Base-by-base conservation (phyloP, 1,139 yeast genomes). In the Saccharomyces hybrid region DNA sequence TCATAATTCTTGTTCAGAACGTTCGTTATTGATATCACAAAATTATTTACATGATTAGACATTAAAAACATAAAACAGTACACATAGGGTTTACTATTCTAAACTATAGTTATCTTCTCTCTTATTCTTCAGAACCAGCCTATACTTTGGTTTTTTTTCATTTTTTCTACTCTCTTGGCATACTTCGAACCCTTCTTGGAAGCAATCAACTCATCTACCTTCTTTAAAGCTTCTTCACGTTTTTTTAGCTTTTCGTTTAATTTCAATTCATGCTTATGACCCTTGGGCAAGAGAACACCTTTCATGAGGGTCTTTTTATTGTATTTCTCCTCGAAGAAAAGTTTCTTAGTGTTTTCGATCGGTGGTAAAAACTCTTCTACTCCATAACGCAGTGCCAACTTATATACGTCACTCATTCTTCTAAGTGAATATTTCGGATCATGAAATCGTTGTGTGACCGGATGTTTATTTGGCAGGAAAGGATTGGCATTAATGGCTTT, bases 391-490 rank as follows among this genome's bases (percentile, higher is more conserved):
- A 81, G 78, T 5, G 98, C 97, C 65, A 87, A 73, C 72, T 91
- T 91, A 76, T 79, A 90, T 54, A 93, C 73, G 62, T 85, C 96
- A 25, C 95, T 83, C 65, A 90, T 93, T 65, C 95, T 81, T 72
- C 97, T 83, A 64, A 84, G 75, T 11, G 96, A 88, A 71, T 82
- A 88, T 59, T 83, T 78, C 26, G 98, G 88, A 53, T 83, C 83
- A 64, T 88, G 95, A 76, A 86, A 82, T 62, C 75, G 78, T 20
- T 88, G 83, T 20, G 95, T 88, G 29, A 85, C 81, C 14, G 95
- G 90, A 70, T 91, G 90, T 66, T 81, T 85, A 69, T 89, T 90
- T 28, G 96, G 85, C 55, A 89, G 71, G 69, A 93, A 93, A 53
- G 99, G 99, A 70, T 93, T 93, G 64, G 88, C 86, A 56, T 80